Evolutionary conservation across 331 rosid genomes (phyloP).

Genomic region (Telfairia occidentalis): DNA sequence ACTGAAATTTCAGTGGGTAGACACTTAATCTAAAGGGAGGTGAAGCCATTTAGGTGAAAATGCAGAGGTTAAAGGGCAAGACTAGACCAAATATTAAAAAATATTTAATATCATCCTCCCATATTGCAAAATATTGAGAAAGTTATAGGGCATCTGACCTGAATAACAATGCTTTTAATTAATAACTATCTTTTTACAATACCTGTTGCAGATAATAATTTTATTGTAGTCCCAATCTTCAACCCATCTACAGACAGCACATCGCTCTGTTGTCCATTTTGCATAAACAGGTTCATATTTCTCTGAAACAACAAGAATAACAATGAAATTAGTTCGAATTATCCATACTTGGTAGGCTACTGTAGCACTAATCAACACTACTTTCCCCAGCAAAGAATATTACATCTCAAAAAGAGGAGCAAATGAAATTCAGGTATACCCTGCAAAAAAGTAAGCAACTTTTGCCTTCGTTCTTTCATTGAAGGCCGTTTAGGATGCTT

Average conservation of each 20-base stretch:
- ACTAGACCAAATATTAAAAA: neutral
- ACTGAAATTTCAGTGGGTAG: neutral
- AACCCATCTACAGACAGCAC: constrained; percentile 99
- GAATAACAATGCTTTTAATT: neutral
- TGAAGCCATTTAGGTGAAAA: neutral
- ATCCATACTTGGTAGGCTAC: neutral
- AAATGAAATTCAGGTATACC: constrained; percentile 33
- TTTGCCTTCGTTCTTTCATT: constrained; percentile 76
- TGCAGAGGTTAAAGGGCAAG: neutral
- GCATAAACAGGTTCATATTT: constrained; percentile 87
- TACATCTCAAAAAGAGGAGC: neutral
- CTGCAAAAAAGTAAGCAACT: constrained; percentile 80
- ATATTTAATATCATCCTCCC: constrained; percentile 1
- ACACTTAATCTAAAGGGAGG: neutral
- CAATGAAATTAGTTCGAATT: constrained; percentile 8
- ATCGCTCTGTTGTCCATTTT: constrained; percentile 98
- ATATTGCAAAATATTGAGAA: neutral
- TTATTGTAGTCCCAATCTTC: constrained; percentile 99
- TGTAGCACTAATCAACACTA: neutral
- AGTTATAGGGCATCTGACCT: neutral
- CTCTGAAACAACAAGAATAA: constrained; percentile 41
- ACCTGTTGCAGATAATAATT: constrained; percentile 97
- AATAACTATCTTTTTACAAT: constrained; percentile 2
- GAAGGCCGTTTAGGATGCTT: constrained; percentile 74
- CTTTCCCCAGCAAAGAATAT: neutral